Percentiles rank a stretch among this genome's conserved stretches.
Conservation (phyloP, 148 eudicot genomes). For the Bassia scoparia region DNA sequence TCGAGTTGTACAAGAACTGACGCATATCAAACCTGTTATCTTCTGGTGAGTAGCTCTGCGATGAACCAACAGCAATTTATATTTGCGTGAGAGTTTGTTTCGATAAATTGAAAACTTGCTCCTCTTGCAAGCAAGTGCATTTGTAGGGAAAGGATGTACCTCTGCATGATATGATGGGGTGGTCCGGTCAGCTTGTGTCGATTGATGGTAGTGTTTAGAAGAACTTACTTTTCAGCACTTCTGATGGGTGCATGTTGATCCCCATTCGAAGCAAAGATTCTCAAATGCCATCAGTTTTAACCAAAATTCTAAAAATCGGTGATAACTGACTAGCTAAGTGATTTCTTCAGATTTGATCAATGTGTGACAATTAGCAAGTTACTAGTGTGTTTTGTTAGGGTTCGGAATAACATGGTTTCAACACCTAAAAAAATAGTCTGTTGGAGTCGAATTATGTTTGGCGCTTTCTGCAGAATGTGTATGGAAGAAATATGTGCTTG, state of each 20-base stretch:
- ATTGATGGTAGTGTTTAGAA: slow-evolving; percentile 92
- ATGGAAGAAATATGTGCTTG: too few relatives aligned
- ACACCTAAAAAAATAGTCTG: too few relatives aligned
- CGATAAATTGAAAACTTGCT: too few relatives aligned
- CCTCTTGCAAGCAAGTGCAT: too few relatives aligned
- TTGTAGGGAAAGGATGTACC: slow-evolving; percentile 33
- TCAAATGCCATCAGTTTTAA: slow-evolving; percentile 12
- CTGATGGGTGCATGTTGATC: slow-evolving; percentile 65
- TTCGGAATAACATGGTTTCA: too few relatives aligned
- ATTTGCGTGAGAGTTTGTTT: neutral
- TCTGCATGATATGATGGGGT: slow-evolving; percentile 96
- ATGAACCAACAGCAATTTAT: neutral
- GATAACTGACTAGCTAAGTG: too few relatives aligned
- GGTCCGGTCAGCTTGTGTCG: slow-evolving; percentile 89
- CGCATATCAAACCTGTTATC: slow-evolving; percentile 91
- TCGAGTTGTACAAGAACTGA: slow-evolving; percentile 79
- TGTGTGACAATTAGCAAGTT: too few relatives aligned
- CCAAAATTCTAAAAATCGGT: too few relatives aligned
- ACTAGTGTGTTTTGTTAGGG: too few relatives aligned
- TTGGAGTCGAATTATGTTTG: too few relatives aligned
- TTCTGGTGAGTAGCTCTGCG: slow-evolving; percentile 91
- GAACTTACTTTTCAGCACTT: slow-evolving; percentile 79
- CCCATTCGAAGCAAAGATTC: slow-evolving; percentile 92
- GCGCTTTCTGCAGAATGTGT: too few relatives aligned
- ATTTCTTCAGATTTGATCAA: too few relatives aligned